Conservation (phyloP, 2,329 filamentous ascomycete genomes). For the Dryadomyces quercivorus region DNA sequence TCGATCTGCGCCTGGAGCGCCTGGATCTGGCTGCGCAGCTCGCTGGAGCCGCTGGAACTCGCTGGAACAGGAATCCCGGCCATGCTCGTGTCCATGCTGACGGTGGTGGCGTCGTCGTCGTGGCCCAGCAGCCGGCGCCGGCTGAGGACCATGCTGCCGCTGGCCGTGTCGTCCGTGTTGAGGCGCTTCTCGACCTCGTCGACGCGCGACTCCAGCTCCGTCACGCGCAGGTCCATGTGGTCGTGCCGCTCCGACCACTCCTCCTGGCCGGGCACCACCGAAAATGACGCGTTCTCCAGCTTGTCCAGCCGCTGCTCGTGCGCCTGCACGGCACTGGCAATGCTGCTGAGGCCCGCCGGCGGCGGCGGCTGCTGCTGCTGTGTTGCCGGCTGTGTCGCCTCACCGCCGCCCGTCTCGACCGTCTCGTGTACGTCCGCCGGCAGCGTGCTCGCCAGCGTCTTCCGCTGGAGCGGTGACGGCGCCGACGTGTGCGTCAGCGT, state of each 20-base stretch:
- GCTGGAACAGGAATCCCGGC: too few species aligned
- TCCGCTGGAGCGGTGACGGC: constrained; percentile 11
- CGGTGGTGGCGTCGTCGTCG: constrained; percentile 28
- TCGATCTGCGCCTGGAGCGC: constrained; percentile 36
- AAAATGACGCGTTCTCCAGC: constrained; percentile 60
- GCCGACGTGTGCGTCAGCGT: constrained; percentile 33
- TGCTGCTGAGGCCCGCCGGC: constrained; percentile 21
- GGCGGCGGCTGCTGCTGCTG: neutral
- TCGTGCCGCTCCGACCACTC: constrained; percentile 59
- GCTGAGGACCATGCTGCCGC: constrained; percentile 18
- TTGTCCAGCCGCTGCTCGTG: constrained; percentile 54
- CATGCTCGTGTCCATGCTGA: constrained; percentile 18
- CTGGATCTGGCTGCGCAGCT: constrained; percentile 33
- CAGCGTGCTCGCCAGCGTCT: neutral
- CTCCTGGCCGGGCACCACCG: constrained; percentile 46
- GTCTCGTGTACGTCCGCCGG: too few species aligned
- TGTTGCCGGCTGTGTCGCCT: neutral
- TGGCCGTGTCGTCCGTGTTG: constrained; percentile 32
- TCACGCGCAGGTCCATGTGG: constrained; percentile 51
- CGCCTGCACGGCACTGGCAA: constrained; percentile 41
- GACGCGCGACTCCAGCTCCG: constrained; percentile 54
- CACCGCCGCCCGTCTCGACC: too few species aligned
- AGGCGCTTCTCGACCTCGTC: constrained; percentile 46
- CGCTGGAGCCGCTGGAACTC: constrained; percentile 17
- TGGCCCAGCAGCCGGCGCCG: constrained; percentile 20